Percentiles rank a stretch among this genome's conserved stretches.
Evolutionary conservation across 2,329 filamentous ascomycete species (phyloP).

Genomic region (Paecilomyces fulvus): DNA sequence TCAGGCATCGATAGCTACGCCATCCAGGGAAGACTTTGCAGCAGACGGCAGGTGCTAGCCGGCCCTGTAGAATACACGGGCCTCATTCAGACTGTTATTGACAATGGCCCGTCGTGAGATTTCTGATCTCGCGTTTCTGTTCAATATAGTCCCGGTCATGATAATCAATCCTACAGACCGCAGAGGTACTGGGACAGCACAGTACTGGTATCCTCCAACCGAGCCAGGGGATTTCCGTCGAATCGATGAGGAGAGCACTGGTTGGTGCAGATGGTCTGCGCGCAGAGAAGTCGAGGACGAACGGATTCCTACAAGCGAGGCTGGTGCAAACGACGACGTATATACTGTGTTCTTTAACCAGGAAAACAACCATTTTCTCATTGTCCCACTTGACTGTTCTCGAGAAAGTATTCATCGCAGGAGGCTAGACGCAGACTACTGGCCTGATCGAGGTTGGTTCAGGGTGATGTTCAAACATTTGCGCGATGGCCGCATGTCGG

Average conservation of each 20-base stretch:
- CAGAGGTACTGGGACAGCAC: background rate
- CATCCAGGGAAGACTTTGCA: background rate
- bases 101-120: background rate
- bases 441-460: background rate
- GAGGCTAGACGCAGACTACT: background rate
- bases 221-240: background rate
- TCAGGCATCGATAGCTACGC: background rate
- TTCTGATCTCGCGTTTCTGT: conserved; percentile 1
- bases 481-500: background rate
- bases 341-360: conserved; percentile 6
- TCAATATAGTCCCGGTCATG: conserved; percentile 5
- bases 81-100: background rate
- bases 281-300: background rate
- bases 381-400: conserved; percentile 1
- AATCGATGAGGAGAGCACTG: conserved; percentile 1
- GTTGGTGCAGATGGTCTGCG: conserved; percentile 4
- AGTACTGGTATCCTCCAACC: conserved; percentile 2
- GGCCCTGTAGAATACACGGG: background rate
- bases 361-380: conserved; percentile 3
- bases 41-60: background rate
- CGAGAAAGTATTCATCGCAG: background rate
- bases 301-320: background rate
- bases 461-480: conserved; percentile 1
- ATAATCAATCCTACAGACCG: background rate
- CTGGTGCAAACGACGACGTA: background rate